phyloP scores from a whole-genome alignment of 2,329 filamentous ascomycete species.

The Periconia macrospinosa region DNA sequence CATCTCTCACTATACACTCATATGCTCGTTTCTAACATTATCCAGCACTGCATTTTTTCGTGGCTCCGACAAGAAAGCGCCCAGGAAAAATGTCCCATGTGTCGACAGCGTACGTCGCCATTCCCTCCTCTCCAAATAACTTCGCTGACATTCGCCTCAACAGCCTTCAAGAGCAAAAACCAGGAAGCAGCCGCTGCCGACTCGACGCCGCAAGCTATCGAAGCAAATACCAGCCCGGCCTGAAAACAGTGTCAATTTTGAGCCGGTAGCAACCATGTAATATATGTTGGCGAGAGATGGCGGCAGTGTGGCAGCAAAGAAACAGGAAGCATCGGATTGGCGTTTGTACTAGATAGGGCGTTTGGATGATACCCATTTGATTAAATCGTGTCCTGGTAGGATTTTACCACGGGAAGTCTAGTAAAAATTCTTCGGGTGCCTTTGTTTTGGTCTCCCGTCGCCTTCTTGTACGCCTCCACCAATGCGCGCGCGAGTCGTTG shows the following conservation, averaged over 20 bases:
- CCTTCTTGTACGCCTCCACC: too few relatives aligned
- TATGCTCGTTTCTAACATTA: constrained; percentile 7
- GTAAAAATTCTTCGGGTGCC: too few relatives aligned
- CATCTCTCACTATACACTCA: not conserved
- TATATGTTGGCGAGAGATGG: too few relatives aligned
- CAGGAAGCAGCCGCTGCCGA: constrained; percentile 30
- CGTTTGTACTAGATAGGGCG: constrained; percentile 11
- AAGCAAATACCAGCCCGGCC: constrained; percentile 23
- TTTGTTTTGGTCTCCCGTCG: not conserved
- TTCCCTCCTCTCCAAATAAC: not conserved
- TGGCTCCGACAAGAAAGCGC: constrained; percentile 96
- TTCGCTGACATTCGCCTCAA: constrained; percentile 7
- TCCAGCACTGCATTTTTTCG: constrained; percentile 87
- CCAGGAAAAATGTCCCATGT: constrained; percentile 96
- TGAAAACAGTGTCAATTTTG: not conserved
- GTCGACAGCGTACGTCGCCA: constrained; percentile 74
- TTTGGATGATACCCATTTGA: constrained; percentile 28
- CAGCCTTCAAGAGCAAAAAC: constrained; percentile 44
- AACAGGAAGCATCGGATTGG: not conserved
- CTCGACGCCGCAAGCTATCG: constrained; percentile 12
- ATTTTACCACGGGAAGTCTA: not conserved
- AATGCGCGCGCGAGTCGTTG: not conserved
- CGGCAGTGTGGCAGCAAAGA: not conserved
- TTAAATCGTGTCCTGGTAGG: not conserved
- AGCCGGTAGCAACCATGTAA: too few relatives aligned